Percentiles rank a stretch among this genome's conserved stretches.
phyloP scores from a whole-genome alignment of 129 eudicot species.

The Solidago caesia region DNA sequence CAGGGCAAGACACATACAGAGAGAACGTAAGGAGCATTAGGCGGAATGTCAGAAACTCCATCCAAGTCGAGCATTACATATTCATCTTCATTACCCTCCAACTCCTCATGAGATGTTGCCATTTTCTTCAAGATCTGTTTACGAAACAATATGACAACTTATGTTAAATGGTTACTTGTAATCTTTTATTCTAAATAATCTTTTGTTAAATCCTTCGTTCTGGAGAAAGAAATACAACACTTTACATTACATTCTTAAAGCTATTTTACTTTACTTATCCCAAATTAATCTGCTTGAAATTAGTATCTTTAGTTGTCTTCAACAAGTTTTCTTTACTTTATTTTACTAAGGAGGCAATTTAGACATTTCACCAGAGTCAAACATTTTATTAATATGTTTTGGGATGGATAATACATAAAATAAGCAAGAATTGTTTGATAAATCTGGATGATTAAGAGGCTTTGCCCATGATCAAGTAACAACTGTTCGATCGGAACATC shows the following conservation, averaged over 20 bases:
- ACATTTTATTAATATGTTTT: no score
- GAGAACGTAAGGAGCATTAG: slow-evolving; percentile 66
- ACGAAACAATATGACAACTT: background rate
- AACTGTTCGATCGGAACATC: no score
- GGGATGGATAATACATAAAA: no score
- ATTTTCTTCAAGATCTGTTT: slow-evolving; percentile 30
- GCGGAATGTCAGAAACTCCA: slow-evolving; percentile 52
- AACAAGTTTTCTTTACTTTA: no score
- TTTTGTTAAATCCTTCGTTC: background rate
- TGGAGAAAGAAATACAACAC: background rate
- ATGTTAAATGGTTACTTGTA: background rate
- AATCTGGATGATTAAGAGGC: no score
- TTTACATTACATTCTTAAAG: background rate
- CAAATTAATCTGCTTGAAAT: no score
- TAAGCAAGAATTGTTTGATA: no score
- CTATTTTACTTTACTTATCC: no score
- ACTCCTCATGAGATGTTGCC: slow-evolving; percentile 27
- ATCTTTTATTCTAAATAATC: background rate
- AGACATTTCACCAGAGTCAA: no score
- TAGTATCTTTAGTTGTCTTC: no score
- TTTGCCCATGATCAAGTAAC: no score
- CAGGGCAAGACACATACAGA: slow-evolving; percentile 43
- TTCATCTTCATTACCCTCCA: slow-evolving; percentile 48
- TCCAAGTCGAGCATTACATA: slow-evolving; percentile 67
- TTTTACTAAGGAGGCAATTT: no score